Evolutionary conservation across 202 grass and related monocot species (phyloP).

Genomic region (Schoenoplectus tabernaemontani): DNA sequence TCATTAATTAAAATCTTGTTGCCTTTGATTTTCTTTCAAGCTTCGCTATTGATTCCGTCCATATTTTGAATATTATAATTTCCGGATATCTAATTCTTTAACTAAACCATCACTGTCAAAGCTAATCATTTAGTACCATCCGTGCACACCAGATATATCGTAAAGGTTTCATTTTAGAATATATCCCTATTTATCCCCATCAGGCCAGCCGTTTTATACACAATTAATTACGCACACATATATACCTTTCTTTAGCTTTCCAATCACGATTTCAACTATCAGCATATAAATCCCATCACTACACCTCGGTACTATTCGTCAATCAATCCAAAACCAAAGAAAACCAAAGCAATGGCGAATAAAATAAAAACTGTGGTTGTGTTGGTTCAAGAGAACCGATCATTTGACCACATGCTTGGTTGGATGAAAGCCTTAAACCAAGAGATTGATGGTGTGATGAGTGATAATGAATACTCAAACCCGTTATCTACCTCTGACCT

Average conservation of each 20-base stretch:
- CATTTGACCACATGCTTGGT: slow-evolving; percentile 95
- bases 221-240: background rate
- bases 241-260: background rate
- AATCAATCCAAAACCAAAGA: background rate
- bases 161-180: slow-evolving; percentile 4
- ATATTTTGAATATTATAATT: background rate
- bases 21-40: too few species aligned
- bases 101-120: background rate
- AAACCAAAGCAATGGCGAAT: background rate
- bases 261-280: background rate
- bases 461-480: slow-evolving; percentile 31
- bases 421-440: slow-evolving; percentile 80
- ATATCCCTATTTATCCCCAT: background rate
- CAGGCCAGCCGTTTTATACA: background rate
- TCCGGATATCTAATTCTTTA: background rate
- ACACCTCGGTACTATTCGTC: background rate
- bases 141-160: background rate
- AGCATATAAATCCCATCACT: background rate
- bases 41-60: background rate
- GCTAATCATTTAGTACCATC: background rate
- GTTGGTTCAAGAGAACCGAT: slow-evolving; percentile 83
- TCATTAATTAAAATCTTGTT: too few species aligned
- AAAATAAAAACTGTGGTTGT: slow-evolving; percentile 91
- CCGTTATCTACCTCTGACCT: slow-evolving; percentile 26
- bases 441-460: slow-evolving; percentile 64